Conservation (phyloP, 768 basidiomycete genomes). For the Pulveroboletus frians region DNA sequence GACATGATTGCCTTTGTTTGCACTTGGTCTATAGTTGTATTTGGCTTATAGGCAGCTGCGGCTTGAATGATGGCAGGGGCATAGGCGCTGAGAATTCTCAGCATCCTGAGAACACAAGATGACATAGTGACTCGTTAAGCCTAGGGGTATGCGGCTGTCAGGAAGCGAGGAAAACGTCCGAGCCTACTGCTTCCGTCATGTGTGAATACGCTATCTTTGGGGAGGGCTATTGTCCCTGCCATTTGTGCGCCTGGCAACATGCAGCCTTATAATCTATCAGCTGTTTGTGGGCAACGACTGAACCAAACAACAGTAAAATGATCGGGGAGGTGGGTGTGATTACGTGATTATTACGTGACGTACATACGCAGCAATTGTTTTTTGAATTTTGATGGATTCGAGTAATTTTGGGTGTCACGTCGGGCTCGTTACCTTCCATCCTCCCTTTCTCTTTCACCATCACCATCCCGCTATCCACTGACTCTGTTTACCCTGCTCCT, state of each 20-base stretch:
- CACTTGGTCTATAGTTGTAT: no score
- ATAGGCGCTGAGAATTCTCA: conserved; percentile 4
- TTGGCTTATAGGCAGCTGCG: no score
- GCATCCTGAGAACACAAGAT: background rate
- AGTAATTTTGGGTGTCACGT: conserved; percentile 29
- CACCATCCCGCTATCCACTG: conserved; percentile 20
- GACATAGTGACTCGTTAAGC: conserved; percentile 1
- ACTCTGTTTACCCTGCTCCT: conserved; percentile 8
- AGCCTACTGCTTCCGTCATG: background rate
- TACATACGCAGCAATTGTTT: conserved; percentile 28
- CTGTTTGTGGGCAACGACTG: background rate
- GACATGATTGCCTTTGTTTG: background rate
- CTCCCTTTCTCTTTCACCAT: conserved; percentile 28
- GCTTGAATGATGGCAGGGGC: background rate
- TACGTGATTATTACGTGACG: conserved; percentile 28
- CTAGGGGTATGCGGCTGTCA: background rate
- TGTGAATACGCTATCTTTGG: background rate
- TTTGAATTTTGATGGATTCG: conserved; percentile 32
- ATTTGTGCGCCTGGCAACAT: background rate
- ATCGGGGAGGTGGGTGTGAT: conserved; percentile 22
- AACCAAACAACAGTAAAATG: conserved; percentile 11
- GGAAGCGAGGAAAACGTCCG: conserved; percentile 8
- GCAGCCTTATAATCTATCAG: background rate
- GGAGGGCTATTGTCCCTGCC: background rate
- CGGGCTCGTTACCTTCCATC: conserved; percentile 18